Conservation (phyloP, 2,329 filamentous ascomycete genomes). For the Neospermospora avenae region DNA sequence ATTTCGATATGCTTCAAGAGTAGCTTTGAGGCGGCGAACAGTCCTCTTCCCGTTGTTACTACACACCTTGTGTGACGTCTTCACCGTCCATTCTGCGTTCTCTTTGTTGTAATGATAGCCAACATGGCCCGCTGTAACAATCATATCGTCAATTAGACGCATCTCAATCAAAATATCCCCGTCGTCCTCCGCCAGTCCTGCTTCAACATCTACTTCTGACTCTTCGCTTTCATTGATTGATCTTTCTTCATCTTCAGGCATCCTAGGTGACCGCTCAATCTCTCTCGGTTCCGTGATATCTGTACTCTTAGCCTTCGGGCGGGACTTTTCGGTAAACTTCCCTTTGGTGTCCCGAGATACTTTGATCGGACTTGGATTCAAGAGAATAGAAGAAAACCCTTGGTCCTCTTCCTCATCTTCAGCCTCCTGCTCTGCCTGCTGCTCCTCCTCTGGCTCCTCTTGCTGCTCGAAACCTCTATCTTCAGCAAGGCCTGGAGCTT, state of each 20-base stretch:
- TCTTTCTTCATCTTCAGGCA: neutral
- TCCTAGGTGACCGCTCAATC: neutral
- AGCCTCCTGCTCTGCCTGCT: neutral
- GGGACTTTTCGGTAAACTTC: neutral
- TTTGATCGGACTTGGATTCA: slow-evolving; percentile 18
- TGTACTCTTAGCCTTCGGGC: neutral
- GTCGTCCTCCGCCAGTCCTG: neutral
- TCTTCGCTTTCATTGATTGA: neutral
- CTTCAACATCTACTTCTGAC: neutral
- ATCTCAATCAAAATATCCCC: neutral
- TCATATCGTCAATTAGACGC: slow-evolving; percentile 5
- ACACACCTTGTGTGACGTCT: neutral
- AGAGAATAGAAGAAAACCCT: slow-evolving; percentile 6
- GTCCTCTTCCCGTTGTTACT: neutral
- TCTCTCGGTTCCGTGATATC: neutral
- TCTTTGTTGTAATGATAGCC: neutral
- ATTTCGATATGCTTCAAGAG: neutral
- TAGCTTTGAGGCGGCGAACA: neutral
- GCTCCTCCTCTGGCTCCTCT: neutral
- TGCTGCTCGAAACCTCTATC: neutral
- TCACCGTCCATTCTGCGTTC: neutral
- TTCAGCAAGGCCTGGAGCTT: neutral
- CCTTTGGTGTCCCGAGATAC: neutral
- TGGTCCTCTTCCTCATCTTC: neutral
- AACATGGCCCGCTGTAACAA: slow-evolving; percentile 3